phyloP scores from a whole-genome alignment of 2,329 filamentous ascomycete species.

The Colletotrichum gigasporum region DNA sequence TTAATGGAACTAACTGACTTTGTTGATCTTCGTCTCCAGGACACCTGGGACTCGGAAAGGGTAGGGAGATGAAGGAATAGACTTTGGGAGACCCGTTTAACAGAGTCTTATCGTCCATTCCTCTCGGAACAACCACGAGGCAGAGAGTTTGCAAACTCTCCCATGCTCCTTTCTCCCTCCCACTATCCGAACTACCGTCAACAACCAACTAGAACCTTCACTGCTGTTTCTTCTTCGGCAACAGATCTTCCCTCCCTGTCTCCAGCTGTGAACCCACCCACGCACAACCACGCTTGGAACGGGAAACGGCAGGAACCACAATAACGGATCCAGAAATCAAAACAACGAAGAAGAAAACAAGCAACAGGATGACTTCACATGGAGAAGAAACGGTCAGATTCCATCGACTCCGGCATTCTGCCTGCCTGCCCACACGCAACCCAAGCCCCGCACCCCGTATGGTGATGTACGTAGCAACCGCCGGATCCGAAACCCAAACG shows the following conservation, averaged over 20 bases:
- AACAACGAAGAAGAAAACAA: not conserved
- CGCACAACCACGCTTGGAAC: not conserved
- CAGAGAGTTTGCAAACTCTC: not conserved
- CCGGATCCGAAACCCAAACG: slow-evolving; percentile 7
- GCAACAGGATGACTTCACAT: not conserved
- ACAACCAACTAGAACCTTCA: too few relatives aligned
- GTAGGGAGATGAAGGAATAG: not conserved
- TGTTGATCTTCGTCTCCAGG: not conserved
- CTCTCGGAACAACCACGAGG: not conserved
- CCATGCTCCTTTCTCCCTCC: not conserved
- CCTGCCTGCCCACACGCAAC: not conserved
- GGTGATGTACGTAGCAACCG: not conserved
- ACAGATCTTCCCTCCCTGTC: not conserved
- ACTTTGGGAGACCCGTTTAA: not conserved
- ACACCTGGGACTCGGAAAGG: too few relatives aligned
- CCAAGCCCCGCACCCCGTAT: not conserved
- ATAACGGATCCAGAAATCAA: not conserved
- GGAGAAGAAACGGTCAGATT: not conserved
- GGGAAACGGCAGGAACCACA: not conserved
- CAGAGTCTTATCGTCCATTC: not conserved
- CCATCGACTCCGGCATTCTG: not conserved
- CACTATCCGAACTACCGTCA: not conserved
- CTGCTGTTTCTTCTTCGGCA: not conserved
- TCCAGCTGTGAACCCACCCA: not conserved
- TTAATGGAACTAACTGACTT: not conserved